These are phyloP conservation scores for Paramecium pentaurelia DNA, from an alignment of 73 alveolate genomes.

Conservation along the genomic window DNA sequence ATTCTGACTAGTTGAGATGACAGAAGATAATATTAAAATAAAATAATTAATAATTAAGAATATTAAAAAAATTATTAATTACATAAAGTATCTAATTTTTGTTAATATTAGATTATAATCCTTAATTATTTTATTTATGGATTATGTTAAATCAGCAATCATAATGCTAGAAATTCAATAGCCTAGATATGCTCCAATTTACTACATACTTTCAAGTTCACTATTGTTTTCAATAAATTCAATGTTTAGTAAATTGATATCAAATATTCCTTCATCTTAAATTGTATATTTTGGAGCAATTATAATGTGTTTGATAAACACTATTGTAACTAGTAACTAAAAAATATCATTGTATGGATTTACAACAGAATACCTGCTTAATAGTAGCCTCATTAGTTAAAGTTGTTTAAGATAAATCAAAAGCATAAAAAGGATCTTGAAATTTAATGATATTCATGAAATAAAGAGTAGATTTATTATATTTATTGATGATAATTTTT, in stretches of 20 bases:
- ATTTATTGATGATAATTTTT: too few relatives aligned
- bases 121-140: not conserved
- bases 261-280: not conserved
- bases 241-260: not conserved
- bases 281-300: not conserved
- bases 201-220: not conserved
- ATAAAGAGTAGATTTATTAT: too few relatives aligned
- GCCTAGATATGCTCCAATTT: not conserved
- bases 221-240: not conserved
- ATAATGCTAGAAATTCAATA: not conserved
- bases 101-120: too few relatives aligned
- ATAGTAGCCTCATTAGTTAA: too few relatives aligned
- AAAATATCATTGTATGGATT: not conserved
- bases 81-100: too few relatives aligned
- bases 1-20: too few relatives aligned
- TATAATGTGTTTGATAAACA: not conserved
- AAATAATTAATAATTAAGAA: too few relatives aligned
- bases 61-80: too few relatives aligned
- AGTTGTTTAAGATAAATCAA: too few relatives aligned
- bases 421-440: too few relatives aligned
- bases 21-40: too few relatives aligned
- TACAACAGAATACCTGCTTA: not conserved
- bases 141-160: not conserved
- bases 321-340: not conserved
- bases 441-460: too few relatives aligned